Percentiles rank a stretch among this genome's conserved stretches.
Evolutionary conservation across 768 basidiomycete species (phyloP).

Genomic region (Tephrocybe rancida): DNA sequence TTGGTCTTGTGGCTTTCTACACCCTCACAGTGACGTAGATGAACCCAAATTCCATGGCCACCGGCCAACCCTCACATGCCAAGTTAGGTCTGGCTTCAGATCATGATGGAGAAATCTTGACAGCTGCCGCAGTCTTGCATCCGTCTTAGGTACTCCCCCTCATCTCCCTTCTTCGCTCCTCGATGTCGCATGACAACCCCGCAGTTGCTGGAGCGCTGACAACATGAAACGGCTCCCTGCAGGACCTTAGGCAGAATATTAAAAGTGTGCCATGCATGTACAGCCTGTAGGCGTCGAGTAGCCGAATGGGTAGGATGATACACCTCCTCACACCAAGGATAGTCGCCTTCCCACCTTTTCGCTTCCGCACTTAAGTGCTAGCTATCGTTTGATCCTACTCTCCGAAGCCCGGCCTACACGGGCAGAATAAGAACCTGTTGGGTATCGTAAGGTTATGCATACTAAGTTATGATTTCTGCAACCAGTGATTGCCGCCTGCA

Average conservation of each 20-base stretch:
- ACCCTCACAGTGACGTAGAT: background rate
- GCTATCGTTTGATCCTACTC: background rate
- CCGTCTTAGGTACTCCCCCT: background rate
- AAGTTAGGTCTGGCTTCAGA: background rate
- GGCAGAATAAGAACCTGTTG: background rate
- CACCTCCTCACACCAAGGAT: no score
- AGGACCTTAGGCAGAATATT: background rate
- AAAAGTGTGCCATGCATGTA: background rate
- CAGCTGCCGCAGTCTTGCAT: background rate
- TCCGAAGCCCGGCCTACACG: constrained; percentile 2
- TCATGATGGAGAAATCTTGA: constrained; percentile 3
- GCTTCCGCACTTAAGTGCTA: no score
- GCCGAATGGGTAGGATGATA: background rate
- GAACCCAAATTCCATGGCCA: constrained; percentile 7
- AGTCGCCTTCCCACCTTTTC: no score
- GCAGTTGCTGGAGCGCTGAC: constrained; percentile 1
- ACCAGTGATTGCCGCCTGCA: background rate
- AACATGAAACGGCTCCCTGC: constrained; percentile 3
- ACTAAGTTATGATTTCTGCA: no score
- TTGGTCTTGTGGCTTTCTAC: constrained; percentile 2
- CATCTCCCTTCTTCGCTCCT: background rate
- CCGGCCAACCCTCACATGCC: background rate
- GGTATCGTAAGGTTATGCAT: no score
- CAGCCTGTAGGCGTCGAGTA: background rate
- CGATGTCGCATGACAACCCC: background rate